Evolutionary conservation across 495 filamentous ascomycete species (phyloP).

Genomic region (Bombardia bombarda): DNA sequence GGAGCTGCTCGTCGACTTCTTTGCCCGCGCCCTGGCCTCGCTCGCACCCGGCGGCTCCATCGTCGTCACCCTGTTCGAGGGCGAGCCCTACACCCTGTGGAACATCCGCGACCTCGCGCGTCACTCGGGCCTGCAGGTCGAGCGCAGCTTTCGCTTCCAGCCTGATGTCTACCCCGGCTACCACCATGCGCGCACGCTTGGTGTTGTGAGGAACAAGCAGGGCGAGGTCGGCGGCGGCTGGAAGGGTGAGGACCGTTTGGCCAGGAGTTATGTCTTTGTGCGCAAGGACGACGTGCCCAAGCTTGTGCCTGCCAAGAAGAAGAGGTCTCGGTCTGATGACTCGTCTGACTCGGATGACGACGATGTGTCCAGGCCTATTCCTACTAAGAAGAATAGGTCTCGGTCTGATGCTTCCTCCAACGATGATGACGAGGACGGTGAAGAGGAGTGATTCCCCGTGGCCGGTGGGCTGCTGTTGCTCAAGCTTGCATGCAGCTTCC

Average conservation of each 20-base stretch:
- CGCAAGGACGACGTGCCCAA: conserved; percentile 42
- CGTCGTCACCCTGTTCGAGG: conserved; percentile 83
- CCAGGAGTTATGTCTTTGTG: conserved; percentile 74
- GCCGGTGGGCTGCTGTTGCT: no score
- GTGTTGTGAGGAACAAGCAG: conserved; percentile 56
- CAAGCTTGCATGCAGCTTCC: no score
- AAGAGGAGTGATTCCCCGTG: no score
- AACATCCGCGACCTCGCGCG: conserved; percentile 81
- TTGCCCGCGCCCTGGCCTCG: conserved; percentile 46
- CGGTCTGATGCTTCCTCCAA: no score
- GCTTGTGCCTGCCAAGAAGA: conserved; percentile 26
- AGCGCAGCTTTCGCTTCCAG: conserved; percentile 70
- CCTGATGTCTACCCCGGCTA: conserved; percentile 75
- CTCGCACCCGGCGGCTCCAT: conserved; percentile 53
- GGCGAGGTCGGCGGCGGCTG: conserved; percentile 47
- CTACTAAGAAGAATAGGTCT: no score
- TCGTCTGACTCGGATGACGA: not conserved
- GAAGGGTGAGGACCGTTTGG: conserved; percentile 70
- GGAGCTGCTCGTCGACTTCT: conserved; percentile 77
- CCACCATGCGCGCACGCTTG: conserved; percentile 78
- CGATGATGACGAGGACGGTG: no score
- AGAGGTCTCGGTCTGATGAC: no score
- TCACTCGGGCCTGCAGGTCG: conserved; percentile 66
- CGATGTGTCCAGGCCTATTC: no score
- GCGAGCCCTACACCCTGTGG: conserved; percentile 90